Conservation (phyloP, 192 early-diverging fungal species). For the Nowakowskiella sp. region DNA sequence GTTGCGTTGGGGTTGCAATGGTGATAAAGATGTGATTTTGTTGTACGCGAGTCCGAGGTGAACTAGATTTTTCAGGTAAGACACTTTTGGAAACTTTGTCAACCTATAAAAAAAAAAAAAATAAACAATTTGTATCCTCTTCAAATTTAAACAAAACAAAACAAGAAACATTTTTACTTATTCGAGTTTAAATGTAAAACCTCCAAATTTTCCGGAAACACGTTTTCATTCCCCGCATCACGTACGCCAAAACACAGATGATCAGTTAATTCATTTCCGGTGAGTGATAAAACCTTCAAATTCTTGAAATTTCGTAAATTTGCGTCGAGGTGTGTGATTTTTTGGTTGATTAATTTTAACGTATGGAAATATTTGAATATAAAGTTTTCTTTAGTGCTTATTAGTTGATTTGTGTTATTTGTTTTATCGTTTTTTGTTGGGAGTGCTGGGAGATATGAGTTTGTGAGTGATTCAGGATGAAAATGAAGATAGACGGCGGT, state of each 20-base stretch:
- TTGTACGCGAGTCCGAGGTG: constrained; percentile 28
- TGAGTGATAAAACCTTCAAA: constrained; percentile 22
- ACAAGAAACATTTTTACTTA: neutral
- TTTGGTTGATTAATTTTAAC: constrained; percentile 13
- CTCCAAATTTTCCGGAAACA: constrained; percentile 14
- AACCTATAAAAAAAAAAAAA: constrained; percentile 7
- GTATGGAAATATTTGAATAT: constrained; percentile 25
- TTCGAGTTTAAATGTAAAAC: constrained; percentile 31
- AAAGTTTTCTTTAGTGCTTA: constrained; percentile 17
- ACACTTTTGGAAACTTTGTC: constrained; percentile 10
- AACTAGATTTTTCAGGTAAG: constrained; percentile 6
- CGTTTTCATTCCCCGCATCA: constrained; percentile 12
- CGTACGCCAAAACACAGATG: too few species aligned
- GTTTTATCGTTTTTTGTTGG: too few species aligned
- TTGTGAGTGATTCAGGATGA: too few species aligned
- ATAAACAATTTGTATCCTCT: neutral
- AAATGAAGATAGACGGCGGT: too few species aligned
- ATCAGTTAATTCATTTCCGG: constrained; percentile 29
- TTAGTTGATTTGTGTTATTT: too few species aligned
- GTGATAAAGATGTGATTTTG: constrained; percentile 12
- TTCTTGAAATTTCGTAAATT: constrained; percentile 4
- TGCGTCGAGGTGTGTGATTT: constrained; percentile 15
- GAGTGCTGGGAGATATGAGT: too few species aligned
- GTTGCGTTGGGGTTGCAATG: neutral
- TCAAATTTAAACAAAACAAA: neutral